These are phyloP conservation scores for Escovopsis sp. DNA, from an alignment of 2,329 filamentous ascomycete genomes.

Conservation along the genomic window DNA sequence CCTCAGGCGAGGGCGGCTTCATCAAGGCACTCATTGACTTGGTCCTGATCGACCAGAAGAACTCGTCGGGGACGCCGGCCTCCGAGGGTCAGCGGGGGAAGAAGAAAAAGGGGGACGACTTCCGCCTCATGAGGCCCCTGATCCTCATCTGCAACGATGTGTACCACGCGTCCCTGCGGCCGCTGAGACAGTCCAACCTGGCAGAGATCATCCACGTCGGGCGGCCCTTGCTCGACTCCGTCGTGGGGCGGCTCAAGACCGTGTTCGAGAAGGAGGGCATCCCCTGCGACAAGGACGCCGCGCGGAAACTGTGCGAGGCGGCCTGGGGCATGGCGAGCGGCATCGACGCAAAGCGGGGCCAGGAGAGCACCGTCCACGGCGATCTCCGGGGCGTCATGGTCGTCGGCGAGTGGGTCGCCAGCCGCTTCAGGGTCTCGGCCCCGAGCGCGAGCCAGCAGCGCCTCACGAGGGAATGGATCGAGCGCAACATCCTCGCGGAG, in stretches of 20 bases:
- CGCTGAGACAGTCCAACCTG: slow-evolving; percentile 67
- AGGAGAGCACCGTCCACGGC: slow-evolving; percentile 52
- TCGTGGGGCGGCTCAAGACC: slow-evolving; percentile 63
- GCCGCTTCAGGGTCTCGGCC: slow-evolving; percentile 43
- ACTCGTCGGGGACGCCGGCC: slow-evolving; percentile 25
- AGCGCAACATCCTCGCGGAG: slow-evolving; percentile 53
- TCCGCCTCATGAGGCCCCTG: slow-evolving; percentile 72
- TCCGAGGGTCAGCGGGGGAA: slow-evolving; percentile 18
- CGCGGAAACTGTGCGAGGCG: slow-evolving; percentile 68
- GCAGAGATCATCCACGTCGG: slow-evolving; percentile 89
- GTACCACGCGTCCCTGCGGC: slow-evolving; percentile 78
- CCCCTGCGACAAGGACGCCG: slow-evolving; percentile 75
- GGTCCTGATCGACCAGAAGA: slow-evolving; percentile 74
- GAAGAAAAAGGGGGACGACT: slow-evolving; percentile 72
- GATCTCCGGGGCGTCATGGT: slow-evolving; percentile 77
- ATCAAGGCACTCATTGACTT: slow-evolving; percentile 90
- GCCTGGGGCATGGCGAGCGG: slow-evolving; percentile 66
- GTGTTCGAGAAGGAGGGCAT: slow-evolving; percentile 87
- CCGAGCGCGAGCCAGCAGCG: slow-evolving; percentile 24
- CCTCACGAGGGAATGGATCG: slow-evolving; percentile 64
- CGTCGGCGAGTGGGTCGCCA: slow-evolving; percentile 73
- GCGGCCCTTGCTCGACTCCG: slow-evolving; percentile 74
- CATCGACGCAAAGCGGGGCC: slow-evolving; percentile 53
- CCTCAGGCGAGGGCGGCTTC: slow-evolving; percentile 79
- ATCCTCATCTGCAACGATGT: slow-evolving; percentile 96